Base-by-base conservation (phyloP, 2,329 filamentous ascomycete genomes). In the Aureobasidium namibiae region DNA sequence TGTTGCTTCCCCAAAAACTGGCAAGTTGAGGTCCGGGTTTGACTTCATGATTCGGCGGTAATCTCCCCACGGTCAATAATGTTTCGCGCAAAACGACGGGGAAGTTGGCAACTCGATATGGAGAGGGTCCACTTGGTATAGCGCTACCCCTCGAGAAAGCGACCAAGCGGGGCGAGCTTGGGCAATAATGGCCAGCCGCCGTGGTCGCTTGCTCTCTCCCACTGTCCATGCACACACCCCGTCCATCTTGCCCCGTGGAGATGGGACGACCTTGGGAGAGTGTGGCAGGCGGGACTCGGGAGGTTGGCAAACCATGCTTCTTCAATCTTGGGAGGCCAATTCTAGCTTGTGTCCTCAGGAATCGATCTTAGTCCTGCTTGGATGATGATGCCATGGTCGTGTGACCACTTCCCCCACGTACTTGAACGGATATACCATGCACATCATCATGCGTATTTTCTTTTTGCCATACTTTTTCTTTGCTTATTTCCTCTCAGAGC, bases 81-180 rank as follows among this genome's bases (percentile, higher is more conserved):
- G 41, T 39, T 45, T 56, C 41, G 53, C 31, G 53, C 41, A 48
- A 57, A 57, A 46, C 33, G 54, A 48, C 29, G 54, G 45, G 38
- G 38, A 11, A 18, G 29, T 45, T 46, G 16, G 16, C n/a, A 11
- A 57, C 42, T 38, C 13, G 29, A 33, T 56, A 44, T 48, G 31
- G 31, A 29, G 42, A 46, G 41, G 31, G 3, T 31, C 54, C 54
- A 57, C 54, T 48, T 46, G 29, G 54, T 29, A 46, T 16, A 46
- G 54, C 42, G 54, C 54, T 57, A 57, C 44, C 54, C 54, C 54
- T 46, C 42, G 42, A 57, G 26, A 46, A 13, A 39, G 9, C 4
- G 41, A 57, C 8, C 23, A 48, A 48, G 42, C n/a, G 54, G 54
- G 42, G 16, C 33, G 33, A 48, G 41, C 29, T 57, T 31, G 42